Evolutionary conservation across 176 grass and related monocot species (phyloP), one percentile per base, ranked within the genome.

Genomic region (Oropetium thomaeum): DNA sequence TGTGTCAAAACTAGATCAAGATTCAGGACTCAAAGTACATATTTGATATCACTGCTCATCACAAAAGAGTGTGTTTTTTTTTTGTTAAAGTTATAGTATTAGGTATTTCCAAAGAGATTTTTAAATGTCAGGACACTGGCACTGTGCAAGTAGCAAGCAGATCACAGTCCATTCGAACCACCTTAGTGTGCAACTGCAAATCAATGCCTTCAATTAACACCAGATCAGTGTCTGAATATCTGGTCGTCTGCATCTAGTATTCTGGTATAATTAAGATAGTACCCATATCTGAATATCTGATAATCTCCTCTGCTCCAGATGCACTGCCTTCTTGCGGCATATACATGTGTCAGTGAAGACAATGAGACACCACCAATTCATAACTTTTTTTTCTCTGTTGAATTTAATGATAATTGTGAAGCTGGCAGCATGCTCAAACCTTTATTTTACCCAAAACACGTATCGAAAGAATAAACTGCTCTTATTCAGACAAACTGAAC

Each of bases 1-100:
- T 81, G 71, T 76, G 43, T 71, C 58, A 85, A 85, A 77, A 58
- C 66, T 41, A 71, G 79, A 87, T 77, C 73, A 82, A 77, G 85
- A 82, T 82, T 82, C 73, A 82, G 75, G 73, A 82, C 72, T 79
- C 79, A 82, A 76, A 77, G 58, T 26, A 55, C 67, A 72, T 27
- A 45, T 34, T 11, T 67, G 62, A 39, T 45, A 72, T 79, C 67
- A 79, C 38, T 22, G 2, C 28, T 43, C 34, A 65, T 58, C 20
- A 26, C 31, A 71, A 25, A 40, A 27, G 25, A 61, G 27, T 15
- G 62, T 53, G 13, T 34, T 1, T 26, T 55, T 55, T 55, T 26
- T 9, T 54, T 11, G 52, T 25, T 54, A 54, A 34, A 16, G 17
- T 64, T 52, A n/a, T n/a, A n/a, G n/a, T n/a, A n/a, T 32, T 61